Base-by-base conservation (phyloP, 768 basidiomycete species). In the Pleurotus tuoliensis region DNA sequence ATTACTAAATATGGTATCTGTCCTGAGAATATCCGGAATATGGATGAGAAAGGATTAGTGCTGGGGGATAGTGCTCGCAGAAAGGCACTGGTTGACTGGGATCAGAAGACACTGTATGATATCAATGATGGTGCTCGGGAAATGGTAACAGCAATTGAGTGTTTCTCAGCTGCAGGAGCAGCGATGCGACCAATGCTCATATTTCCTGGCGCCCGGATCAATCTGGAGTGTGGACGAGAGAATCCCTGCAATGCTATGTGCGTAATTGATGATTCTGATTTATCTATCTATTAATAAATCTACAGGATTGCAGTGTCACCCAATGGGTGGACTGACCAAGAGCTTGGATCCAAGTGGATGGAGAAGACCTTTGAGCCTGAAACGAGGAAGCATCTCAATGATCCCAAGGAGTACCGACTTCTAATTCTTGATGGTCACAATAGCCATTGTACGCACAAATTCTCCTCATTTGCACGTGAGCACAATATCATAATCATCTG, bases 101-200 rank as follows among this genome's bases (percentile, higher is more conserved):
- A 62, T 6, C 53, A 64, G 20, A 49, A 58, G 3, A 30, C 43
- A 0, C 55, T 59, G 8, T 69, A 70, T 49, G 53, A 60, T 15
- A 53, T 66, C 5, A 51, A 62, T 4, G 69, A 65, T 59, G 71
- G 59, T 8, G 68, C 73, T 25, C 68, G 73, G 0, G 69, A 78
- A 57, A 68, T 77, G 1, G 69, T 79, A 25, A 79, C 75, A 0
- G 62, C 79, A 16, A 68, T 80, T 51, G 74, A 79, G 57, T 68
- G 68, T 62, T 57, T 73, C 6, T 66, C 60, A 46, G 73, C 75
- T 1, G 74, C 73, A 65, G 77, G 76, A 1, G 62, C 49, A 2
- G 27, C 16, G 18, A 27, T 54, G 12, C 41, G 37, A 5, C 58
- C 52, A 11, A 55, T 45, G n/a, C 27, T 55, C 5, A 38, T 58